Percentiles rank a stretch among this genome's conserved stretches.
Evolutionary conservation across 805 yeast species (phyloP).

Genomic region (Teunomyces pallodes): DNA sequence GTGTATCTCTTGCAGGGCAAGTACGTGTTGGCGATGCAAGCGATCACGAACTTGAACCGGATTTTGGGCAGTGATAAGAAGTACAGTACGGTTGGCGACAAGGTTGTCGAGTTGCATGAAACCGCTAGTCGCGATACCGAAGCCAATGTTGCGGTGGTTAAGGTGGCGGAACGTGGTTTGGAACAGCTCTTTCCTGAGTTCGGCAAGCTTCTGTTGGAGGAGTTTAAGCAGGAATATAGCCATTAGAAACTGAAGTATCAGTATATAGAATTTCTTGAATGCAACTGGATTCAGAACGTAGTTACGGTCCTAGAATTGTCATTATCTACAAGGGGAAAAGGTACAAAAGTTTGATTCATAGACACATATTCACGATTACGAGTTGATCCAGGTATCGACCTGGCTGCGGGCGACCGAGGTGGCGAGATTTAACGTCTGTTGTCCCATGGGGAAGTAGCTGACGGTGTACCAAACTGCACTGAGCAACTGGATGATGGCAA

Average conservation of each 20-base stretch:
- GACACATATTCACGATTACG: background rate
- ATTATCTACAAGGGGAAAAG: no score
- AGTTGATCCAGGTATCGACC: slow-evolving; percentile 42
- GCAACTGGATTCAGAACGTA: no score
- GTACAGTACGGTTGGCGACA: slow-evolving; percentile 22
- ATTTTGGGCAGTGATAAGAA: slow-evolving; percentile 19
- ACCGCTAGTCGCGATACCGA: slow-evolving; percentile 31
- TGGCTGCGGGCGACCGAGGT: slow-evolving; percentile 43
- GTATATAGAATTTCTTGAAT: no score
- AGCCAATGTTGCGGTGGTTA: slow-evolving; percentile 46
- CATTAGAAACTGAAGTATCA: background rate
- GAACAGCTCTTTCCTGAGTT: slow-evolving; percentile 34
- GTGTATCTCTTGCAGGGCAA: slow-evolving; percentile 41
- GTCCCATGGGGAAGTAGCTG: slow-evolving; percentile 48
- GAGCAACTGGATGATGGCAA: slow-evolving; percentile 40
- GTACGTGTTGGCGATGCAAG: slow-evolving; percentile 45
- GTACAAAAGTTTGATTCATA: no score
- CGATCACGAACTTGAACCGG: slow-evolving; percentile 42
- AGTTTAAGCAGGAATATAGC: slow-evolving; percentile 6
- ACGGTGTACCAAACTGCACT: slow-evolving; percentile 46
- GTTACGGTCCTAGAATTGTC: no score
- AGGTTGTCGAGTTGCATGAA: slow-evolving; percentile 31
- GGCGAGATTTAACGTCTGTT: slow-evolving; percentile 42
- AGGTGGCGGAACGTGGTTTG: slow-evolving; percentile 39
- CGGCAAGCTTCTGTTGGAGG: slow-evolving; percentile 14